A percentile compares a stretch with the other conserved stretches of the same genome.
Evolutionary conservation across 805 yeast species (phyloP).

Genomic region (Candida alai): DNA sequence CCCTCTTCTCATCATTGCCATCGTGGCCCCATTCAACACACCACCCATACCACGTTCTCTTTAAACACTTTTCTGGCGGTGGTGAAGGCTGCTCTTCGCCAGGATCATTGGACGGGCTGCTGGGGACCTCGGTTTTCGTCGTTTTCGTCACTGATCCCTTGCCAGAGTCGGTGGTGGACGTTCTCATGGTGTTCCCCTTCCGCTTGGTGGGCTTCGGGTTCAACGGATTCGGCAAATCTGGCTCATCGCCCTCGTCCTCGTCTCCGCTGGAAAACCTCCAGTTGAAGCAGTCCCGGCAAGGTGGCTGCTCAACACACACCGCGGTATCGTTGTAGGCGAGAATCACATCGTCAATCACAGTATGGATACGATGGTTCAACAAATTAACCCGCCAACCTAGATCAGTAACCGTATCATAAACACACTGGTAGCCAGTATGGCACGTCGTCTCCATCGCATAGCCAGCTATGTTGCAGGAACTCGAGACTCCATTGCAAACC

Average conservation of each 20-base stretch:
- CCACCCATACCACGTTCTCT: constrained; percentile 68
- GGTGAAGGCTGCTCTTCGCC: constrained; percentile 11
- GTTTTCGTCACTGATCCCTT: constrained; percentile 5
- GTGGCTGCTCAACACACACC: constrained; percentile 65
- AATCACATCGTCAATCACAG: constrained; percentile 81
- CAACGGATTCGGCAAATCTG: constrained; percentile 36
- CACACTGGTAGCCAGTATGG: constrained; percentile 84
- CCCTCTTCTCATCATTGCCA: constrained; percentile 15
- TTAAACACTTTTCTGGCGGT: constrained; percentile 45
- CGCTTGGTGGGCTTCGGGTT: constrained; percentile 16
- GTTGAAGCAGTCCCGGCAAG: constrained; percentile 85
- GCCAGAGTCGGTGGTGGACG: constrained; percentile 14
- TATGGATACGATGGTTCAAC: constrained; percentile 84
- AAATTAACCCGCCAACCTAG: constrained; percentile 88
- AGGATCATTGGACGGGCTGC: constrained; percentile 1
- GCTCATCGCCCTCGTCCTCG: constrained; percentile 36
- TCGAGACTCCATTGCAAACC: constrained; percentile 89
- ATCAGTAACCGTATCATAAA: constrained; percentile 86
- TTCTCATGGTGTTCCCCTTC: constrained; percentile 4
- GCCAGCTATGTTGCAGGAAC: constrained; percentile 86
- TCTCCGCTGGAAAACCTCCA: constrained; percentile 71
- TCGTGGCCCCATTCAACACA: constrained; percentile 46
- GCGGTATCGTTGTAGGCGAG: constrained; percentile 74
- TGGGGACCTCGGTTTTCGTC: constrained; percentile 2
- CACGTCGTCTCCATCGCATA: constrained; percentile 97